Evolutionary conservation across 1,284 basidiomycete species (phyloP).

Genomic region (Leccinum griseonigrum): DNA sequence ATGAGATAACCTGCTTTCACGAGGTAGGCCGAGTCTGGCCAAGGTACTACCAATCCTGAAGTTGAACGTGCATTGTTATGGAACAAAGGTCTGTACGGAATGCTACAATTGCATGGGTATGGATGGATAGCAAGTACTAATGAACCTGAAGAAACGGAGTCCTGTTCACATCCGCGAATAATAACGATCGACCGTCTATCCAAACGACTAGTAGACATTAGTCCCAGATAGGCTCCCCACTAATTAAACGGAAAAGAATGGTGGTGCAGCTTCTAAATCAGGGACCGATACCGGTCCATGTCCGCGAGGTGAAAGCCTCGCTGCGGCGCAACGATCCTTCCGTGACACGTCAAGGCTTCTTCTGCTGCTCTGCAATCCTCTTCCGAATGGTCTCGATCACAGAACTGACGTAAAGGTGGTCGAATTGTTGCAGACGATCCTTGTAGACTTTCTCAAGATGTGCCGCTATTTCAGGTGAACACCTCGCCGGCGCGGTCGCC

Average conservation of each 20-base stretch:
- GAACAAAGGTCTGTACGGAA: slow-evolving; percentile 1
- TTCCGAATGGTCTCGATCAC: slow-evolving; percentile 34
- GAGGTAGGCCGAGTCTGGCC: background rate
- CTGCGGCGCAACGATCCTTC: slow-evolving; percentile 11
- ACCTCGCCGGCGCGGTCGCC: slow-evolving; percentile 23
- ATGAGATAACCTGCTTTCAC: slow-evolving; percentile 3
- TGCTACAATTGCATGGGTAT: slow-evolving; percentile 2
- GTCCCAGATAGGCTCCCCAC: background rate
- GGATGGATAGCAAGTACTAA: background rate
- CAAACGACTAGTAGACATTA: background rate
- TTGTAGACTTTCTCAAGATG: slow-evolving; percentile 30
- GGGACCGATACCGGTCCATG: slow-evolving; percentile 7
- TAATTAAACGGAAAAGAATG: background rate
- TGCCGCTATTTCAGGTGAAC: slow-evolving; percentile 24
- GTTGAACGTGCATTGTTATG: background rate
- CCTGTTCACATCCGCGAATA: slow-evolving; percentile 10
- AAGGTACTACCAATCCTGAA: slow-evolving; percentile 5
- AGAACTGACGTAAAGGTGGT: slow-evolving; percentile 35
- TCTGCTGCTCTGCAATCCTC: slow-evolving; percentile 35
- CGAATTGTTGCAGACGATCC: slow-evolving; percentile 34
- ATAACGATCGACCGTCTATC: slow-evolving; percentile 10
- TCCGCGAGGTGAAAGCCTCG: slow-evolving; percentile 4
- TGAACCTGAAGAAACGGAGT: slow-evolving; percentile 4
- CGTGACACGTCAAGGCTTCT: slow-evolving; percentile 23
- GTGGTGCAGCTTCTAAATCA: slow-evolving; percentile 19